Conservation (phyloP, 2,329 filamentous ascomycete species). For the Calonectria multiphialidica region DNA sequence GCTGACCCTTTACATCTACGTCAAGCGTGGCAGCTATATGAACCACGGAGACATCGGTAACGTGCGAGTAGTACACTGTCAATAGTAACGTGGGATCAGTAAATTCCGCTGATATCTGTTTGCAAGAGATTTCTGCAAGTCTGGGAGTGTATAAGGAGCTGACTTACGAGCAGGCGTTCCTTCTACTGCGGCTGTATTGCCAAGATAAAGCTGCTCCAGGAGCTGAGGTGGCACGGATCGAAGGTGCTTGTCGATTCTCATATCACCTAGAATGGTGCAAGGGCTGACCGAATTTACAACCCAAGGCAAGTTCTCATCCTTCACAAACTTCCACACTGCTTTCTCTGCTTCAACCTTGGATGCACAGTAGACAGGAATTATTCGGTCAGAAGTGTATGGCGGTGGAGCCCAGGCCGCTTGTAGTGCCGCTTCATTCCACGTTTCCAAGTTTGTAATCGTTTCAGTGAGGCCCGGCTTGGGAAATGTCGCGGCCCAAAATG, state of each 20-base stretch:
- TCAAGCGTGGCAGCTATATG: conserved; percentile 34
- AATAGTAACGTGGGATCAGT: neutral
- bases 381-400: conserved; percentile 26
- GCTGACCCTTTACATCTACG: conserved; percentile 19
- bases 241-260: conserved; percentile 25
- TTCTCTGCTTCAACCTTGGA: conserved; percentile 33
- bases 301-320: conserved; percentile 31
- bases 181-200: conserved; percentile 18
- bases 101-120: too few relatives aligned
- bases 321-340: conserved; percentile 36
- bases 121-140: neutral
- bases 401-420: conserved; percentile 30
- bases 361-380: conserved; percentile 23
- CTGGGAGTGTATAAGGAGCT: neutral
- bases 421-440: conserved; percentile 34
- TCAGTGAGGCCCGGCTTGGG: conserved; percentile 14
- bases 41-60: conserved; percentile 33
- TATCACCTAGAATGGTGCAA: conserved; percentile 28
- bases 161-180: conserved; percentile 27
- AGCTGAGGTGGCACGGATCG: conserved; percentile 33
- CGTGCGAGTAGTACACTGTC: conserved; percentile 37
- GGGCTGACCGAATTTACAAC: conserved; percentile 35
- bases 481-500: conserved; percentile 31
- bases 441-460: conserved; percentile 24
- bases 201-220: conserved; percentile 32